Percentiles rank a stretch among this genome's conserved stretches.
phyloP scores from a whole-genome alignment of 164 flowering plant species.

The Kingdonia uniflora region DNA sequence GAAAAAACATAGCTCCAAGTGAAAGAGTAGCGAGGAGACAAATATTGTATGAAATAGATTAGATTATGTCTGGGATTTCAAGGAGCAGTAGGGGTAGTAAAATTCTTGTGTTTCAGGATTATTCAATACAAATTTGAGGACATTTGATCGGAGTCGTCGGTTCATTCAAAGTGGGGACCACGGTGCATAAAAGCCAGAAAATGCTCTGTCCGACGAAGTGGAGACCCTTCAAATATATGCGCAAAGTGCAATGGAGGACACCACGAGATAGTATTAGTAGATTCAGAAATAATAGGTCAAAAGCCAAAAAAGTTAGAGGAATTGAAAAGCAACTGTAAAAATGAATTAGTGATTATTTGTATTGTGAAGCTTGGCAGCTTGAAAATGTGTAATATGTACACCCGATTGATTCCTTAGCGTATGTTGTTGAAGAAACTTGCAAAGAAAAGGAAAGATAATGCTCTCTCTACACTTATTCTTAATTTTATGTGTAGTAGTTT shows the following conservation, averaged over 20 bases:
- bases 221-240: constrained; percentile 18
- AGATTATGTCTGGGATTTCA: constrained; percentile 23
- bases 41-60: constrained; percentile 9
- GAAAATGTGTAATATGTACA: no score
- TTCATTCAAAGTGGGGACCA: constrained; percentile 56
- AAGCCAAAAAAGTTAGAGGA: no score
- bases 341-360: no score
- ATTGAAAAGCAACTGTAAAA: no score
- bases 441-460: no score
- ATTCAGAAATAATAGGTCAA: no score
- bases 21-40: constrained; percentile 9
- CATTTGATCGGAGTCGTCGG: constrained; percentile 38
- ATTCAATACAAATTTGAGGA: constrained; percentile 8
- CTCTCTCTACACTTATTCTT: no score
- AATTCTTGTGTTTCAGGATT: constrained; percentile 13
- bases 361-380: no score
- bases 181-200: constrained; percentile 28
- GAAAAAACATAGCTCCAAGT: constrained; percentile 20
- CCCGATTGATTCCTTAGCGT: no score
- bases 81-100: constrained; percentile 29
- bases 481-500: no score
- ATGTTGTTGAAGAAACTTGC: no score
- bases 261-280: constrained; percentile 5
- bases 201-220: constrained; percentile 6
- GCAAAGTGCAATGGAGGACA: constrained; percentile 29